phyloP scores from a whole-genome alignment of 2,329 filamentous ascomycete species.

The Fonsecaea monophora region DNA sequence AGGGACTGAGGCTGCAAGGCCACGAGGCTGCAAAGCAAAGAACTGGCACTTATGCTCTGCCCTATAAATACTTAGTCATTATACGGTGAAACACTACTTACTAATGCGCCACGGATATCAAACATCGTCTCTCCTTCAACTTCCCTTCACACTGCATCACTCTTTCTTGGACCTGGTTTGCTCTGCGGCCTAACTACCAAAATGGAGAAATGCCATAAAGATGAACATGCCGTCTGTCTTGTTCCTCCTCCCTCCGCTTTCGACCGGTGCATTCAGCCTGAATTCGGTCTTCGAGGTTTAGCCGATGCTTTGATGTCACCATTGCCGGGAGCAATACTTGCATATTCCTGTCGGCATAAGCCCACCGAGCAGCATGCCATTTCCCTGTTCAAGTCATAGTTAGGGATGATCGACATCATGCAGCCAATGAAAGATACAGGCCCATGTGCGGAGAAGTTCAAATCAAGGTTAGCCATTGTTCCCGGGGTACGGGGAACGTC shows the following conservation, averaged over 20 bases:
- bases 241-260: background rate
- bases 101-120: background rate
- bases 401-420: conserved; percentile 5
- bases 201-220: conserved; percentile 12
- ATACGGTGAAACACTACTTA: background rate
- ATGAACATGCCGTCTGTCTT: background rate
- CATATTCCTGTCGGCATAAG: conserved; percentile 17
- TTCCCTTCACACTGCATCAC: background rate
- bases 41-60: background rate
- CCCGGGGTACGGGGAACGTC: conserved; percentile 19
- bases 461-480: conserved; percentile 9
- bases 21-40: background rate
- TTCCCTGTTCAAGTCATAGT: conserved; percentile 16
- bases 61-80: background rate
- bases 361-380: conserved; percentile 25
- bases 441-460: conserved; percentile 13
- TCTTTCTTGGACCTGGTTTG: background rate
- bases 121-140: background rate
- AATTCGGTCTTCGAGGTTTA: conserved; percentile 28
- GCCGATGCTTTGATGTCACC: conserved; percentile 23
- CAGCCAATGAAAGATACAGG: conserved; percentile 7
- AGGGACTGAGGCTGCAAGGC: background rate
- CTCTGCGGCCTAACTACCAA: background rate
- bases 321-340: conserved; percentile 20
- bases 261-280: conserved; percentile 24